phyloP scores from a whole-genome alignment of 192 early-diverging fungal genomes.

The Coemansia sp. region DNA sequence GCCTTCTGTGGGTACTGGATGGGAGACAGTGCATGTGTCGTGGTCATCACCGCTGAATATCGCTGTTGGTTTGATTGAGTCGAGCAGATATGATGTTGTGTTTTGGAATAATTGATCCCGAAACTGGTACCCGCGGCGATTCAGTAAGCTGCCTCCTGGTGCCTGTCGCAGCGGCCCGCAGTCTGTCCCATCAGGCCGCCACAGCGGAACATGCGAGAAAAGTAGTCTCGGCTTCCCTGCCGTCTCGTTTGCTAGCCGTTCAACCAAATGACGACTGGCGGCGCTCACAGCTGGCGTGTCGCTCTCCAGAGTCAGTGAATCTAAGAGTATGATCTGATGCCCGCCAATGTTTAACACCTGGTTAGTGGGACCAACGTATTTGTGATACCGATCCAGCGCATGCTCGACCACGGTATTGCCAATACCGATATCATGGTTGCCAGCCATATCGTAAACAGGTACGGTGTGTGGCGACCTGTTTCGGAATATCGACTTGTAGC shows the following conservation, averaged over 20 bases:
- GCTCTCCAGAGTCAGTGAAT: constrained; percentile 71
- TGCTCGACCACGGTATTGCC: constrained; percentile 57
- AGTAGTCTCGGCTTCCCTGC: constrained; percentile 58
- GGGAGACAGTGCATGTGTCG: constrained; percentile 77
- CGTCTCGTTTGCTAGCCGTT: constrained; percentile 9
- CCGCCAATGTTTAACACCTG: constrained; percentile 57
- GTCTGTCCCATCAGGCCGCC: constrained; percentile 61
- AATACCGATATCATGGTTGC: constrained; percentile 94
- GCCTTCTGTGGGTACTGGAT: constrained; percentile 11
- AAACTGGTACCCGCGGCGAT: constrained; percentile 82
- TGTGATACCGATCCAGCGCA: constrained; percentile 55
- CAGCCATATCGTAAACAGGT: constrained; percentile 66
- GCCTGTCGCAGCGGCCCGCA: constrained; percentile 73
- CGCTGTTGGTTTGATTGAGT: constrained; percentile 60
- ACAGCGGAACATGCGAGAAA: constrained; percentile 86
- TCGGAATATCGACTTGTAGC: constrained; percentile 60
- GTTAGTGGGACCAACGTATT: constrained; percentile 59
- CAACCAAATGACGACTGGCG: constrained; percentile 17
- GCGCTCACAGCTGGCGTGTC: constrained; percentile 17
- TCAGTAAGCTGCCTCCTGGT: constrained; percentile 40
- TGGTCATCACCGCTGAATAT: constrained; percentile 94
- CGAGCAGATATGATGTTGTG: constrained; percentile 62
- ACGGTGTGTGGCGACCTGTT: constrained; percentile 25
- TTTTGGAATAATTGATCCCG: constrained; percentile 73
- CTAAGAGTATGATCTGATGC: constrained; percentile 71